A percentile compares a stretch with the other conserved stretches of the same genome.
phyloP scores from a whole-genome alignment of 2,329 filamentous ascomycete genomes.

The Penicillium concentricum region DNA sequence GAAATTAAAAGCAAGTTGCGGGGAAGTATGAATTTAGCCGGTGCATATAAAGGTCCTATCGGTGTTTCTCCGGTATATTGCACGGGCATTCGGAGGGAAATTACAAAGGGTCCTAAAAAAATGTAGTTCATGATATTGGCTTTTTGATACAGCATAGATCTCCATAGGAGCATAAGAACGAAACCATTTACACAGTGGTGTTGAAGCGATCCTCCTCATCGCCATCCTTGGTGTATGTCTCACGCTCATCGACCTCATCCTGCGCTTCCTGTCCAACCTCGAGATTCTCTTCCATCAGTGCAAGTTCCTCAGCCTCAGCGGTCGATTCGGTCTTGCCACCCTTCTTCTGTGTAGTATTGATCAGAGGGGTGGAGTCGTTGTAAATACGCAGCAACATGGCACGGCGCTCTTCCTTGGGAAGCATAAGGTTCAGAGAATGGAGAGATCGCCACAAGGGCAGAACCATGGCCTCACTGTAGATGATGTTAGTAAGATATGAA shows the following conservation, averaged over 20 bases:
- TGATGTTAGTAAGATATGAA: slow-evolving; percentile 18
- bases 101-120: background rate
- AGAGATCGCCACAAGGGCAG: slow-evolving; percentile 93
- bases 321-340: slow-evolving; percentile 17
- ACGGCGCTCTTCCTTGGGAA: slow-evolving; percentile 92
- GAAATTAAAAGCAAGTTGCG: slow-evolving; percentile 10
- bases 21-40: slow-evolving; percentile 21
- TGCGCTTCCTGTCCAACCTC: slow-evolving; percentile 42
- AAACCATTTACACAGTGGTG: slow-evolving; percentile 43
- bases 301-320: slow-evolving; percentile 34
- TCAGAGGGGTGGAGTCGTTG: slow-evolving; percentile 81
- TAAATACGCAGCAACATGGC: slow-evolving; percentile 90
- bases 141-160: slow-evolving; percentile 19
- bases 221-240: slow-evolving; percentile 45
- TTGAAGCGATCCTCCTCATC: slow-evolving; percentile 49
- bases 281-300: slow-evolving; percentile 41
- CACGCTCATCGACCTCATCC: slow-evolving; percentile 40
- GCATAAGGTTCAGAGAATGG: slow-evolving; percentile 90
- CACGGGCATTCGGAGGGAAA: background rate
- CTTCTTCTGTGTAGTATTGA: slow-evolving; percentile 56
- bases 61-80: slow-evolving; percentile 21
- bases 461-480: slow-evolving; percentile 69
- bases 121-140: slow-evolving; percentile 14
- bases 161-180: slow-evolving; percentile 1
- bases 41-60: slow-evolving; percentile 1